Evolutionary conservation across 164 flowering plant species (phyloP).

Genomic region (Stephania yunnanensis): DNA sequence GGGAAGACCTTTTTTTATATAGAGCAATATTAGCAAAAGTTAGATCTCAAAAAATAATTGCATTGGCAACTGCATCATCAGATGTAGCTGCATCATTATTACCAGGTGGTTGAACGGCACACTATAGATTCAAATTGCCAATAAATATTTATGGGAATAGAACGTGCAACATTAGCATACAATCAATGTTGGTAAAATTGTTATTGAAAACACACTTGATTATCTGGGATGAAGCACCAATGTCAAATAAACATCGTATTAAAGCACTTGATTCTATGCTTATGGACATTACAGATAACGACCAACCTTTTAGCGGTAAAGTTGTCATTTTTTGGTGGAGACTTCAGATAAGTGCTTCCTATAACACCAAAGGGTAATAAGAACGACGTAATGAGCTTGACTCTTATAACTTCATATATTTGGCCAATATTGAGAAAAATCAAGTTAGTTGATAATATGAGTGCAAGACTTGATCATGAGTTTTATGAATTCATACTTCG

Average conservation of each 20-base stretch:
- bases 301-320: too few relatives aligned
- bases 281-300: too few relatives aligned
- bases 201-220: background rate
- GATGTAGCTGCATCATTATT: background rate
- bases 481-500: background rate
- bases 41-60: background rate
- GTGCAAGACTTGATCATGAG: background rate
- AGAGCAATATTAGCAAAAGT: background rate
- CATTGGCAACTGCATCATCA: too few relatives aligned
- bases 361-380: background rate
- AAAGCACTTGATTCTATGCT: too few relatives aligned
- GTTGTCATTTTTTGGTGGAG: too few relatives aligned
- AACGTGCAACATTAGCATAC: background rate
- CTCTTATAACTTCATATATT: background rate
- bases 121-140: background rate
- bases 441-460: too few relatives aligned
- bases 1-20: background rate
- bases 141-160: background rate
- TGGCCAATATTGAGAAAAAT: too few relatives aligned
- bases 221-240: too few relatives aligned
- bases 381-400: background rate
- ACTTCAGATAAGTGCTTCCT: slow-evolving; percentile 9
- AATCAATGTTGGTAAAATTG: background rate
- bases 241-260: too few relatives aligned
- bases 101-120: background rate